Percentiles rank a stretch among this genome's conserved stretches.
Conservation (phyloP, 106 monocot species). For the Dendrobium officinale region DNA sequence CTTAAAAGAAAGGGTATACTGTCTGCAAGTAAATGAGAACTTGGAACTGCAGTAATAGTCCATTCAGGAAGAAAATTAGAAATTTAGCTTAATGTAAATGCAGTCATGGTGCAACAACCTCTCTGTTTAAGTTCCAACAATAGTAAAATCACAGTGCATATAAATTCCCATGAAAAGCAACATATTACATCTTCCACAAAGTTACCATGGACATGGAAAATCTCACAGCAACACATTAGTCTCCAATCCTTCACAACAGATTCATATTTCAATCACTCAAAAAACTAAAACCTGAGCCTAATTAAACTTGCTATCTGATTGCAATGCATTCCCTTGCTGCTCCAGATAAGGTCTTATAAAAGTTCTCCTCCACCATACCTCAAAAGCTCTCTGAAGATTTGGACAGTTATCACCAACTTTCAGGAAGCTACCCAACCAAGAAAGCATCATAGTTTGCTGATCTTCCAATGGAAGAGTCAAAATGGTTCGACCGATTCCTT, state of each 20-base stretch:
- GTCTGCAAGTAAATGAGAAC: not conserved
- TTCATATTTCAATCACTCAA: not conserved
- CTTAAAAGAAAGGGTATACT: not conserved
- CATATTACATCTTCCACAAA: not conserved
- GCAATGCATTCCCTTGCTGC: constrained; percentile 30
- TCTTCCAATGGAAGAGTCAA: constrained; percentile 92
- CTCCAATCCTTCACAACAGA: not conserved
- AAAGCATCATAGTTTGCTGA: constrained; percentile 85
- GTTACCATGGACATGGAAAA: not conserved
- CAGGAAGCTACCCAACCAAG: constrained; percentile 91
- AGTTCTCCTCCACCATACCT: constrained; percentile 98
- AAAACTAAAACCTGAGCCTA: not conserved
- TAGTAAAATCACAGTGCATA: not conserved
- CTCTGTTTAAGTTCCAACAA: not conserved
- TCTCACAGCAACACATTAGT: not conserved
- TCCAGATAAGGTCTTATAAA: constrained; percentile 87
- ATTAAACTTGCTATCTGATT: not conserved
- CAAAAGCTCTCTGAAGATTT: constrained; percentile 94
- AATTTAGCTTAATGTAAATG: not conserved
- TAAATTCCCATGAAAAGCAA: not conserved
- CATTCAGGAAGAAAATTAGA: not conserved
- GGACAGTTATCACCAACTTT: constrained; percentile 93
- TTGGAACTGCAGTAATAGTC: not conserved
- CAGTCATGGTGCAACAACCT: not conserved
- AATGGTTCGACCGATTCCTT: constrained; percentile 94